Conservation (phyloP, 257 asterid genomes). For the Verbascum thapsus region DNA sequence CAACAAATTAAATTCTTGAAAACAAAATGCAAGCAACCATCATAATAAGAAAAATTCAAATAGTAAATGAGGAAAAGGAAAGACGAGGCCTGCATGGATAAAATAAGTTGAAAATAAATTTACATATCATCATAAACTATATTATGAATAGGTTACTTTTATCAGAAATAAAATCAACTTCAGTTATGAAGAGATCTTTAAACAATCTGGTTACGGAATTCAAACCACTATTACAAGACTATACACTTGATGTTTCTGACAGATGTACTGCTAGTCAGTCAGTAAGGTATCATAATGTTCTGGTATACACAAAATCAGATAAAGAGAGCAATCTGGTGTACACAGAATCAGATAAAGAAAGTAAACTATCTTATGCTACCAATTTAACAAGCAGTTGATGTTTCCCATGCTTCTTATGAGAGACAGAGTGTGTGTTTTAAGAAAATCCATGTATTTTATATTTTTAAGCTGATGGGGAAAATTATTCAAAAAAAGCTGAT, state of each 20-base stretch:
- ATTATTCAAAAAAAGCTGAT: neutral
- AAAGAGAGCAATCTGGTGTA: conserved; percentile 12
- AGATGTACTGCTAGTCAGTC: conserved; percentile 11
- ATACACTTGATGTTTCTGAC: neutral
- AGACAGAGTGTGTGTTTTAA: neutral
- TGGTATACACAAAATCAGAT: conserved; percentile 19
- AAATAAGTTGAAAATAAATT: conserved; percentile 12
- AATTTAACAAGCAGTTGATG: neutral
- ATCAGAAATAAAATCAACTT: conserved; percentile 1
- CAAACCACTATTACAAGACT: neutral
- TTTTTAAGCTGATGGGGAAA: neutral
- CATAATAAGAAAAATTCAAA: conserved; percentile 11
- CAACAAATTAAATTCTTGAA: conserved; percentile 8
- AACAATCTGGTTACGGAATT: conserved; percentile 3
- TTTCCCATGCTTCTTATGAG: conserved; percentile 1
- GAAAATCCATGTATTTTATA: neutral
- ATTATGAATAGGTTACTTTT: neutral
- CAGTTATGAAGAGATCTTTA: neutral
- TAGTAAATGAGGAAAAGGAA: conserved; percentile 22
- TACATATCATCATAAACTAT: neutral
- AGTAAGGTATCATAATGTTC: conserved; percentile 12
- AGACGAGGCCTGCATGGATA: neutral
- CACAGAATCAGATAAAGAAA: conserved; percentile 14
- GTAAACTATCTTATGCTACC: conserved; percentile 4
- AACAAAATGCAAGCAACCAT: no score